A percentile compares a stretch with the other conserved stretches of the same genome.
phyloP scores from a whole-genome alignment of 345 rosid genomes.

The Citrus mangshanensis region DNA sequence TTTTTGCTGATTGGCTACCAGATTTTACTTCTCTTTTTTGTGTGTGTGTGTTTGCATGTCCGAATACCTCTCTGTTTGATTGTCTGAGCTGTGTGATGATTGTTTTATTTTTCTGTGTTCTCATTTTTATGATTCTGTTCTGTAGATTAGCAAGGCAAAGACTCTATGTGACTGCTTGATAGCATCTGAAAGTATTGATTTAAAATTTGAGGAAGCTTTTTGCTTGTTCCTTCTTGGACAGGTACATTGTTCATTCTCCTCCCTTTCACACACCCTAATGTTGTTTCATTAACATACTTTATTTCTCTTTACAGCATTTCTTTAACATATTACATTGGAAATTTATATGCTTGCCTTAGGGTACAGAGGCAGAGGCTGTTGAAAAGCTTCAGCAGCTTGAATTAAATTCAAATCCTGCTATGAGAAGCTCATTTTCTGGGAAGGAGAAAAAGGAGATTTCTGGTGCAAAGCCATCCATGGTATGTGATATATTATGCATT shows the following conservation, averaged over 20 bases:
- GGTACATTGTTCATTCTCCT: slow-evolving; percentile 39
- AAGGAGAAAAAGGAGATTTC: slow-evolving; percentile 53
- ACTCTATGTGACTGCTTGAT: slow-evolving; percentile 74
- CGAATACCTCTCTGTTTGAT: neutral
- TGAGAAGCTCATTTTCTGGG: slow-evolving; percentile 42
- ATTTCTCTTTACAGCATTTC: neutral
- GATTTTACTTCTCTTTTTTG: slow-evolving; percentile 8
- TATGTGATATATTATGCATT: slow-evolving; percentile 25
- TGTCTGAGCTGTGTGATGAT: neutral
- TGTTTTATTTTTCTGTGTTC: slow-evolving; percentile 11
- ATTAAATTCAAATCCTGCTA: slow-evolving; percentile 51
- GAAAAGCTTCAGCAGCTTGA: slow-evolving; percentile 71
- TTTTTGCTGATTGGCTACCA: slow-evolving; percentile 12
- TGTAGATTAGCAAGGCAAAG: slow-evolving; percentile 79
- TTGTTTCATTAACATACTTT: slow-evolving; percentile 12
- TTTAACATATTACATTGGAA: neutral
- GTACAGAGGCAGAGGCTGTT: slow-evolving; percentile 63
- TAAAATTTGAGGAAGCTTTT: slow-evolving; percentile 85
- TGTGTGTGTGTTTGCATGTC: neutral
- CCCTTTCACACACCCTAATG: neutral
- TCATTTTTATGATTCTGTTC: slow-evolving; percentile 20
- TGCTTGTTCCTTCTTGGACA: slow-evolving; percentile 85
- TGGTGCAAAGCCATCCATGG: slow-evolving; percentile 52
- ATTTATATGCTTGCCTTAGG: slow-evolving; percentile 46
- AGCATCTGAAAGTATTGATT: slow-evolving; percentile 78